Base-by-base conservation (phyloP, 305 asterid genomes). In the Plantago lanceolata region DNA sequence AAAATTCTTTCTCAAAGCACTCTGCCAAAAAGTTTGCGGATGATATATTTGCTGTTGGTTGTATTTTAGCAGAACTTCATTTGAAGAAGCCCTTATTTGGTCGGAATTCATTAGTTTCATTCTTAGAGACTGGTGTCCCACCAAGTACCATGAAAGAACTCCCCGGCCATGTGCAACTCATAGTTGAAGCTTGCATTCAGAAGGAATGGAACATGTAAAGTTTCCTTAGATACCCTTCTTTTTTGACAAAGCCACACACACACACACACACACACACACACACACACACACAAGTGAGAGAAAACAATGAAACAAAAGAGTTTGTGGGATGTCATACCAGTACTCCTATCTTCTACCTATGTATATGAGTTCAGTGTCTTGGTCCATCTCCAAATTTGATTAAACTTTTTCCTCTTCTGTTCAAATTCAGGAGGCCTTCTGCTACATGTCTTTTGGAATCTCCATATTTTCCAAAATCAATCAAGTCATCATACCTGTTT, bases 31-130 rank as follows among this genome's bases (percentile, higher is more conserved):
- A 79, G 70, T 57, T 78, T 76, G 94, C 96, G 1, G 77, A 79
- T 70, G 99, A 93, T 78, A 83, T 90, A 73, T 93, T 93, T 82
- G 80, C 90, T 31, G 66, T 88, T 81, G 99, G 99, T 58, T 93
- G 99, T 77, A 83, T 90, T 72, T 79, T 93, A 67, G 95, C 97
- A 52, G 97, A 93, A 78, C 90, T 93, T 73, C 84, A 87, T 68
- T 71, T 82, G 82, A 81, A 82, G 69, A 82, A 73, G 73, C 99
- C 99, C 55, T 93, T 90, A 59, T 94, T 94, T 81, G 85, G 86
- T 81, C 73, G 78, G 24, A 70, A 75, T 71, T 81, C 94, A 17
- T 75, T 82, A 62, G 72, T 57, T 70, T 75, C 80, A 45, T 90
- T 79, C 85, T 63, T 86, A 78, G 88, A 88, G 74, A 77, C 75